Conservation (phyloP, 192 early-diverging fungal genomes). For the Umbelopsis ramanniana region DNA sequence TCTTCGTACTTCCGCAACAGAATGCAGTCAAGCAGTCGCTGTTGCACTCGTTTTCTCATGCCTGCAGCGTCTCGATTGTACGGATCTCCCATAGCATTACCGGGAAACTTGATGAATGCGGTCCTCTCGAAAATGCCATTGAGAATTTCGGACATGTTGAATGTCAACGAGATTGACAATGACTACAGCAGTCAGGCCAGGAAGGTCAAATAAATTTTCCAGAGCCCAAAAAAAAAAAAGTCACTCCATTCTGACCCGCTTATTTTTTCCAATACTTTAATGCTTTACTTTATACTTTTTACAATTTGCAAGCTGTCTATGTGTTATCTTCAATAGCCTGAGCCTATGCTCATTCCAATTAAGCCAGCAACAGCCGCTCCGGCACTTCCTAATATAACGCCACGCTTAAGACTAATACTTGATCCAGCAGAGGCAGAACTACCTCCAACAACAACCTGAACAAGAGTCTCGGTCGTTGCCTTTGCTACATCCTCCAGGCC, state of each 20-base stretch:
- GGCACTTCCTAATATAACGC: not conserved
- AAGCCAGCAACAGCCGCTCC: constrained; percentile 12
- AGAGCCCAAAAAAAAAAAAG: not conserved
- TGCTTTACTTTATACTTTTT: no score
- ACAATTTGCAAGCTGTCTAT: no score
- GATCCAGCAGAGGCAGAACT: not conserved
- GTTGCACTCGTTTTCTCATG: not conserved
- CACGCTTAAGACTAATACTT: not conserved
- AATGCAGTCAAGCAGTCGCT: constrained; percentile 15
- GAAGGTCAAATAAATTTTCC: not conserved
- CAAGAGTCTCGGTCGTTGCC: not conserved
- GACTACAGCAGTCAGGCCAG: no score
- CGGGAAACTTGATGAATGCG: not conserved
- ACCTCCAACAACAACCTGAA: constrained; percentile 13
- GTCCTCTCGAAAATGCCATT: not conserved
- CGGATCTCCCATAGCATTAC: not conserved
- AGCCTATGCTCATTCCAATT: not conserved
- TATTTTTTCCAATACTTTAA: no score
- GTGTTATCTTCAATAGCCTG: not conserved
- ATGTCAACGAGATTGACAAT: not conserved
- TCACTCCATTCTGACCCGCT: not conserved
- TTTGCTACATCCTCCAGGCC: constrained; percentile 32
- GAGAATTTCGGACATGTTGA: constrained; percentile 5
- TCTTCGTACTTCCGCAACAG: constrained; percentile 8
- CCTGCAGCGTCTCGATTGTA: not conserved